phyloP scores from a whole-genome alignment of 208 protist species.

The Trypanosoma rangeli region DNA sequence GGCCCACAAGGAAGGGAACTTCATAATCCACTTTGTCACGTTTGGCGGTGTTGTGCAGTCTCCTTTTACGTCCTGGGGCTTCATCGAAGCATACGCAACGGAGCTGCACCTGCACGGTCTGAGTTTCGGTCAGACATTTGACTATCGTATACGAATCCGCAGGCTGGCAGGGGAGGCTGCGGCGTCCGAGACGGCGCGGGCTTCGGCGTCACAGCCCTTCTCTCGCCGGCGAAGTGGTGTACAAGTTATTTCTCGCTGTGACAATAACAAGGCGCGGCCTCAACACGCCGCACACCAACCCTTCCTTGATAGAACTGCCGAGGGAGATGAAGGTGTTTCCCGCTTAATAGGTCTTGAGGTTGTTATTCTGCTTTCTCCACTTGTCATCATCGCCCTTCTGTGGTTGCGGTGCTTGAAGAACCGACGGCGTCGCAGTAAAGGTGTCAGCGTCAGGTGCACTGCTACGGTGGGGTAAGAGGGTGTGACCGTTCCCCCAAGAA shows the following conservation, averaged over 20 bases:
- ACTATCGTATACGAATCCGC: conserved; percentile 15
- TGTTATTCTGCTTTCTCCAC: background rate
- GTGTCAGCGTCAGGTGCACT: background rate
- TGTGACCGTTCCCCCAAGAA: background rate
- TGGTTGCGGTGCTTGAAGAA: background rate
- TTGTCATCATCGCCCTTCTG: background rate
- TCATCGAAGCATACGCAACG: conserved; percentile 20
- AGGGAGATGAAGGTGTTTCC: background rate
- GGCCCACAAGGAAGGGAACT: background rate
- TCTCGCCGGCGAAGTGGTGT: background rate
- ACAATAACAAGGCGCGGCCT: too few relatives aligned
- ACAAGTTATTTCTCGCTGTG: conserved; percentile 2
- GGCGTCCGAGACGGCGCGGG: background rate
- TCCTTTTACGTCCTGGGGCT: conserved; percentile 29
- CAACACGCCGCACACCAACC: background rate
- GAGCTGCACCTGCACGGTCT: conserved; percentile 23
- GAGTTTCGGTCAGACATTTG: conserved; percentile 15
- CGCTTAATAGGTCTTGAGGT: background rate
- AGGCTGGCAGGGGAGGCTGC: background rate
- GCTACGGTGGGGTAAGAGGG: background rate
- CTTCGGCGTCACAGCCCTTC: too few relatives aligned
- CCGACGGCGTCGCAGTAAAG: background rate
- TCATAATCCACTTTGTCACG: conserved; percentile 23
- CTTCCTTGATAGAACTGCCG: background rate
- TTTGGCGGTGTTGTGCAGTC: conserved; percentile 29